Evolutionary conservation across 331 rosid genomes (phyloP), one percentile per base, ranked within the genome.

Genomic region (Spiraea crenata): DNA sequence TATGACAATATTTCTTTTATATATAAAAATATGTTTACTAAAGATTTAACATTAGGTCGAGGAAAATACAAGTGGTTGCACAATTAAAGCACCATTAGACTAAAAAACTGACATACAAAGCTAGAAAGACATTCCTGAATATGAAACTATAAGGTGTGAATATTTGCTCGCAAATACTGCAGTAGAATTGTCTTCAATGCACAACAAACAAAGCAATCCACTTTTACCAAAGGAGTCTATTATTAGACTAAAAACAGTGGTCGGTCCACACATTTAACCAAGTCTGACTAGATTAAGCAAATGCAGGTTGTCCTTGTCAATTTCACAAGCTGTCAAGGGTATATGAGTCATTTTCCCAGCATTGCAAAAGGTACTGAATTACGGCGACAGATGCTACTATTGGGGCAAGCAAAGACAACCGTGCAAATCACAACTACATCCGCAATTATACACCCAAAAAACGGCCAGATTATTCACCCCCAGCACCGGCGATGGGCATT

Each of bases 381-480:
- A 51, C 48, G 65, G 49, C 63, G 45, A 71, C 65, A 70, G 74
- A 65, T 56, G 44, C 67, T 34, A 47, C 42, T 14, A 1, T 34
- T 71, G 57, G 74, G 66, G 48, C 31, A 71, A 77, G 51, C 19
- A 71, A 77, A 74, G 79, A 58, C 65, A 67, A 50, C 82, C 77
- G 57, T 71, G 77, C 76, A 85, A 79, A 76, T 82, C 76, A 76
- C 68, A 65, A 67, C 74, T 66, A 14, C 49, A 62, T 61, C 59
- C 55, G 6, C 62, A 72, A 57, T 40, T 40, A 63, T 19, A 56
- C 56, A 31, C 57, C 64, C 16, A 9, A 41, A 20, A 20, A 67
- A 25, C 71, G 41, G 51, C 15, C 9, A 4, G 25, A 5, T 8
- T 25, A 40, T 9, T 57, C n/a, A 50, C 5, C 8, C 64, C 65